Evolutionary conservation across 2,329 filamentous ascomycete species (phyloP).

Genomic region (Penicillium sp.): DNA sequence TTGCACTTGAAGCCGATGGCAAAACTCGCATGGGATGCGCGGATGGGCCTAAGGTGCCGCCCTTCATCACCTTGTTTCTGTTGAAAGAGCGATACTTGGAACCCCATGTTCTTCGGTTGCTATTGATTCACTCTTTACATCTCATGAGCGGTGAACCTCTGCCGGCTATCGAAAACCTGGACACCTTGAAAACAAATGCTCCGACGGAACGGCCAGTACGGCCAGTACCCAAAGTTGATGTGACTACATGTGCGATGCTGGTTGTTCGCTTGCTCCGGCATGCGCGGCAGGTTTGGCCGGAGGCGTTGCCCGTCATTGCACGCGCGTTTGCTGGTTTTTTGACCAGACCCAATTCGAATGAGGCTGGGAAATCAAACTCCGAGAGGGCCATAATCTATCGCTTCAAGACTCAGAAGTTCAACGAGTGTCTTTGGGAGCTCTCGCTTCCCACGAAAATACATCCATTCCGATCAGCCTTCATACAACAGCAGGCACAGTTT

Average conservation of each 20-base stretch:
- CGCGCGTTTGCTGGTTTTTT: constrained; percentile 40
- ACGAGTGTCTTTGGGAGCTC: constrained; percentile 50
- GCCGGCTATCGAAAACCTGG: constrained; percentile 6
- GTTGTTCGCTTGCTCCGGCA: constrained; percentile 51
- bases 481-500: constrained; percentile 60
- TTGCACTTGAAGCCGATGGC: constrained; percentile 29
- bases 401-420: constrained; percentile 47
- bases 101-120: constrained; percentile 41
- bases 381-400: constrained; percentile 13
- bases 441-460: constrained; percentile 48
- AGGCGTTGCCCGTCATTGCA: constrained; percentile 44
- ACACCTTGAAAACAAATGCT: not conserved
- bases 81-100: constrained; percentile 46
- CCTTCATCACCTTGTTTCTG: constrained; percentile 50
- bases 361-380: constrained; percentile 2
- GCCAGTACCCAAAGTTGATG: constrained; percentile 21
- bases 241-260: constrained; percentile 39
- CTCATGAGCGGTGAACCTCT: constrained; percentile 31
- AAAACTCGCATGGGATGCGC: constrained; percentile 1
- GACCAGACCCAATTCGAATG: constrained; percentile 11
- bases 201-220: not conserved
- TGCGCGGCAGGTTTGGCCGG: constrained; percentile 52
- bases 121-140: constrained; percentile 43
- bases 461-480: constrained; percentile 49
- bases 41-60: constrained; percentile 33